Base-by-base conservation (phyloP, 1,139 yeast genomes). In the Magnusiomyces ingens region DNA sequence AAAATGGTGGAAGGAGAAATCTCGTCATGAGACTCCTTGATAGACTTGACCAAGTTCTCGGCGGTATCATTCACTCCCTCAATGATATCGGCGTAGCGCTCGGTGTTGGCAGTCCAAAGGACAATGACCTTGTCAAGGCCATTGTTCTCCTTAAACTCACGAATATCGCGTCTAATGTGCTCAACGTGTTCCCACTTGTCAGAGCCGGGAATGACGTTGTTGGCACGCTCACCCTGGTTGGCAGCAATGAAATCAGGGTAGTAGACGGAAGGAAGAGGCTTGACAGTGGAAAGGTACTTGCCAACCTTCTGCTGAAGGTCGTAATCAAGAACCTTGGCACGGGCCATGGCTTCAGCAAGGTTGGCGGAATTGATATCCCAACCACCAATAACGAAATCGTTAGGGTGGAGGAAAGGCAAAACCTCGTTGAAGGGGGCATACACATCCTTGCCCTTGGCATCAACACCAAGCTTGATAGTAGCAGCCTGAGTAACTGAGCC, bases 401-500 rank as follows among this genome's bases (percentile, higher is more conserved):
- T 89, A 60, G 98, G 98, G 69, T 80, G 80, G 55, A 86, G 86
- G 78, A 91, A 79, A 60, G 98, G 98, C 54, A 91, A 81, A 58
- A 91, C 72, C 50, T 91, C 84, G 68, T 86, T 88, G 79, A 91
- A 91, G 44, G 98, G 98, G 52, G 93, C 95, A 67, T 86, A 90
- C 43, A 88, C 87, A 67, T 91, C 98, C 64, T 84, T 82, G 55
- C 96, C 96, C 26, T 74, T 66, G 59, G 78, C 77, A 67, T 90
- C 96, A 58, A 90, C 80, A 65, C 98, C 98, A 51, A 91, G 79
- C 74, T 90, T 90, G 63, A 91, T 75, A 47, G 98, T 91, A 29
- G 96, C 84, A 37, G 95, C 75, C 75, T 91, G 98, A 54, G 97
- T 91, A 56, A 91, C 96, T n/a, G 96, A 88, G 56, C 98, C 98